Conservation (phyloP, 2,329 filamentous ascomycete species). For the Alternaria sp. region DNA sequence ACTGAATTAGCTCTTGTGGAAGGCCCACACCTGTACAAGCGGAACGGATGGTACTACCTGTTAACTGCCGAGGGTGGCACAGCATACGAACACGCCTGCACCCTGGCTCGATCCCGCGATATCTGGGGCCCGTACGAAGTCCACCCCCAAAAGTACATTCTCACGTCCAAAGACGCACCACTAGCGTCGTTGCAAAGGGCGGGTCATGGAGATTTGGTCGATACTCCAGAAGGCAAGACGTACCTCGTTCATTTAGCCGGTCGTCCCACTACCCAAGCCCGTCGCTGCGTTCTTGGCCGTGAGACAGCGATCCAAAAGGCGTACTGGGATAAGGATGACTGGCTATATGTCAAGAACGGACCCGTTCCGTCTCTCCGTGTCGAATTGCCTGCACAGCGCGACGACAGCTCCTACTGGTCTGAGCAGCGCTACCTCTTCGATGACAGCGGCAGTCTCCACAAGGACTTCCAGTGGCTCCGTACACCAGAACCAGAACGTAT, state of each 20-base stretch:
- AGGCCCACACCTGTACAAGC: constrained; percentile 50
- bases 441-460: constrained; percentile 57
- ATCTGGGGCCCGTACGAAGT: constrained; percentile 56
- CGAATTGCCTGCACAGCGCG: constrained; percentile 39
- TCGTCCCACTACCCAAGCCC: constrained; percentile 45
- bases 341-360: constrained; percentile 69
- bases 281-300: constrained; percentile 49
- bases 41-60: constrained; percentile 50
- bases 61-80: constrained; percentile 53
- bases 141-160: constrained; percentile 53
- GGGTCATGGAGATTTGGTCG: constrained; percentile 51
- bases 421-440: constrained; percentile 59
- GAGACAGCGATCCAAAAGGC: constrained; percentile 63
- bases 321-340: constrained; percentile 67
- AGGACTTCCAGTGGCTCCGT: constrained; percentile 66
- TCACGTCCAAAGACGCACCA: constrained; percentile 52
- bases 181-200: constrained; percentile 45
- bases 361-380: constrained; percentile 56
- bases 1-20: constrained; percentile 60
- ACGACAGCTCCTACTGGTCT: constrained; percentile 51
- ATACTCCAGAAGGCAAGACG: constrained; percentile 45
- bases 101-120: constrained; percentile 51
- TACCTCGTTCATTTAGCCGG: constrained; percentile 49
- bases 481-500: constrained; percentile 60
- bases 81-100: constrained; percentile 52